Conservation (phyloP, 1,284 basidiomycete genomes). For the Apiotrichum mycotoxinovorans region DNA sequence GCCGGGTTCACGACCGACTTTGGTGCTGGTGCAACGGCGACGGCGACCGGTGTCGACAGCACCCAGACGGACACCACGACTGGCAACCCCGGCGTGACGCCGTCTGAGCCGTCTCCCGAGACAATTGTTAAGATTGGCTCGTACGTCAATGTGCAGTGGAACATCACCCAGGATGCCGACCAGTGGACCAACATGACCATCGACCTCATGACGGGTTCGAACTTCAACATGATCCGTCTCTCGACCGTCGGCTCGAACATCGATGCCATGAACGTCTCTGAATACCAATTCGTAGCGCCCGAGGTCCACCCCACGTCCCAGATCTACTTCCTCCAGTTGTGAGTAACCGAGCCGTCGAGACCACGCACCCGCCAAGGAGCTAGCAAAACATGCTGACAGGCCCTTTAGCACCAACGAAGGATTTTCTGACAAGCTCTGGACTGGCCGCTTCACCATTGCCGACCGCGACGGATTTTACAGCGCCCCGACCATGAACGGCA, state of each 20-base stretch:
- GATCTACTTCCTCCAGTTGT: constrained; percentile 52
- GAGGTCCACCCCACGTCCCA: constrained; percentile 47
- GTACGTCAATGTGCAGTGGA: constrained; percentile 42
- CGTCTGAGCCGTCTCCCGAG: constrained; percentile 39
- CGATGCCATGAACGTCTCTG: constrained; percentile 33
- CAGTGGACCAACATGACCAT: constrained; percentile 48
- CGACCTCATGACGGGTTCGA: constrained; percentile 48
- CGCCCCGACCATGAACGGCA: constrained; percentile 34
- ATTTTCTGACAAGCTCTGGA: constrained; percentile 37
- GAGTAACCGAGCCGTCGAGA: constrained; percentile 7
- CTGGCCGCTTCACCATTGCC: constrained; percentile 50
- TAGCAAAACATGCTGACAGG: too few relatives aligned
- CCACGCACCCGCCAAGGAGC: too few relatives aligned
- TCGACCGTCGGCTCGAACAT: constrained; percentile 37
- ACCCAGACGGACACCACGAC: background rate
- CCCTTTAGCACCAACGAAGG: constrained; percentile 29
- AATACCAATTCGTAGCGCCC: constrained; percentile 34
- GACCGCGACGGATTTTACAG: constrained; percentile 38
- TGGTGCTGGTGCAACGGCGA: constrained; percentile 8
- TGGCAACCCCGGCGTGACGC: constrained; percentile 39
- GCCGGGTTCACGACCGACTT: constrained; percentile 1
- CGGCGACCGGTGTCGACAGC: background rate
- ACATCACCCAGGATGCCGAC: constrained; percentile 26
- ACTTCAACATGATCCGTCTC: constrained; percentile 28
- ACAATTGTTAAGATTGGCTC: constrained; percentile 43